Evolutionary conservation across 306 rosid species (phyloP).

Genomic region (Dalbergia cultrata): DNA sequence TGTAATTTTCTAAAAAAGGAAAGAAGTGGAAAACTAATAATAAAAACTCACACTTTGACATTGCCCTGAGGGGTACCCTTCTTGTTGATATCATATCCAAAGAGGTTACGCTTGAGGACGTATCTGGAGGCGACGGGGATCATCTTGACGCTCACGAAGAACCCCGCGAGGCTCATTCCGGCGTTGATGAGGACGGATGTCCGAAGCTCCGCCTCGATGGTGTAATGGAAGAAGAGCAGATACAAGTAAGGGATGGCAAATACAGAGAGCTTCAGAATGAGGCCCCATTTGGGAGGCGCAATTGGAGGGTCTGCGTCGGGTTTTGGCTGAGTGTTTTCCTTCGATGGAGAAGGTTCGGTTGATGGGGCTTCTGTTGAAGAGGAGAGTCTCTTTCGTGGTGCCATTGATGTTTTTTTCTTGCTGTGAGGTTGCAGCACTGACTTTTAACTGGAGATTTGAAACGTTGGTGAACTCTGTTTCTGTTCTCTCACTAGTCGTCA

Average conservation of each 20-base stretch:
- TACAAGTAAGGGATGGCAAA: slow-evolving; percentile 72
- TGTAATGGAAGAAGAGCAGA: slow-evolving; percentile 68
- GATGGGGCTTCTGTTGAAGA: slow-evolving; percentile 45
- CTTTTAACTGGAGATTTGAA: slow-evolving; percentile 1
- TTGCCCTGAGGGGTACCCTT: slow-evolving; percentile 85
- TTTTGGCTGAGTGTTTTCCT: slow-evolving; percentile 37
- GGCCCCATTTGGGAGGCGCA: slow-evolving; percentile 74
- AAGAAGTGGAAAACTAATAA: not conserved
- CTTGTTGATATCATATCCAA: slow-evolving; percentile 92
- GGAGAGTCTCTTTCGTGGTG: slow-evolving; percentile 78
- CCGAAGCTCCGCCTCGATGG: slow-evolving; percentile 64
- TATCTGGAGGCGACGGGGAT: slow-evolving; percentile 90
- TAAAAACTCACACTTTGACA: slow-evolving; percentile 78
- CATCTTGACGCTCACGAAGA: slow-evolving; percentile 68
- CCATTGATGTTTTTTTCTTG: slow-evolving; percentile 58
- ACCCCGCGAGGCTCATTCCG: slow-evolving; percentile 68
- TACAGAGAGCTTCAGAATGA: slow-evolving; percentile 69
- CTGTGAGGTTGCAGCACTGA: not conserved
- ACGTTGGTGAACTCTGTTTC: not conserved
- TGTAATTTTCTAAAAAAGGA: not conserved
- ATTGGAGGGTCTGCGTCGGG: slow-evolving; percentile 62
- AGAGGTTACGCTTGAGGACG: slow-evolving; percentile 74
- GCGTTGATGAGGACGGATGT: slow-evolving; percentile 86
- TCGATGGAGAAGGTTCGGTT: slow-evolving; percentile 38
- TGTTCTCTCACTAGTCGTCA: not conserved